Conservation (phyloP, 768 basidiomycete species). For the Trametes gibbosa region DNA sequence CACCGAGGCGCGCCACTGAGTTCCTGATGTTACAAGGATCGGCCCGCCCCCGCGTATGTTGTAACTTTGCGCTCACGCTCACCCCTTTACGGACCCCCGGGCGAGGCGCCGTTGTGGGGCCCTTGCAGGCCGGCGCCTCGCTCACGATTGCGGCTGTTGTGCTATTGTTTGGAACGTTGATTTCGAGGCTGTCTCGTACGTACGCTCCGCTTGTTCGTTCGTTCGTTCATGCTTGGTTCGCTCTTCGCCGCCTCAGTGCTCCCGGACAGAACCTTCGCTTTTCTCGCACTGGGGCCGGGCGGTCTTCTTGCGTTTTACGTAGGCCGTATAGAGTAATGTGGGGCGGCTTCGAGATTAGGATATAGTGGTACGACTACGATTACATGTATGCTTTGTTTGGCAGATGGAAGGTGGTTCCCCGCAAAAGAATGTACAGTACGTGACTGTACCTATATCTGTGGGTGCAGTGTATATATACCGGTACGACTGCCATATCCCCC, state of each 20-base stretch:
- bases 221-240: not conserved
- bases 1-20: conserved; percentile 25
- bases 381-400: conserved; percentile 1
- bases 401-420: not conserved
- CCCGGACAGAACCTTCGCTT: not conserved
- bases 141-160: not conserved
- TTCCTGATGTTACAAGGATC: conserved; percentile 24
- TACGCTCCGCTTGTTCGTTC: not conserved
- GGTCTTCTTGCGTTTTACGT: not conserved
- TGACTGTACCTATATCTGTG: too few relatives aligned
- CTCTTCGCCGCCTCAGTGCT: not conserved
- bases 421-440: not conserved
- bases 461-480: too few relatives aligned
- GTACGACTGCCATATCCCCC: too few relatives aligned
- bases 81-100: not conserved
- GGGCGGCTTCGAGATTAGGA: not conserved
- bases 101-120: not conserved
- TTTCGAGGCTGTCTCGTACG: not conserved
- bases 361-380: not conserved
- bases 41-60: conserved; percentile 14
- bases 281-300: not conserved
- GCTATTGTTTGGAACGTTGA: conserved; percentile 10
- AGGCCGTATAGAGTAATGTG: conserved; percentile 6
- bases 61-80: not conserved
- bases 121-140: not conserved